phyloP scores from a whole-genome alignment of 495 filamentous ascomycete species.

The Neurospora sp. region DNA sequence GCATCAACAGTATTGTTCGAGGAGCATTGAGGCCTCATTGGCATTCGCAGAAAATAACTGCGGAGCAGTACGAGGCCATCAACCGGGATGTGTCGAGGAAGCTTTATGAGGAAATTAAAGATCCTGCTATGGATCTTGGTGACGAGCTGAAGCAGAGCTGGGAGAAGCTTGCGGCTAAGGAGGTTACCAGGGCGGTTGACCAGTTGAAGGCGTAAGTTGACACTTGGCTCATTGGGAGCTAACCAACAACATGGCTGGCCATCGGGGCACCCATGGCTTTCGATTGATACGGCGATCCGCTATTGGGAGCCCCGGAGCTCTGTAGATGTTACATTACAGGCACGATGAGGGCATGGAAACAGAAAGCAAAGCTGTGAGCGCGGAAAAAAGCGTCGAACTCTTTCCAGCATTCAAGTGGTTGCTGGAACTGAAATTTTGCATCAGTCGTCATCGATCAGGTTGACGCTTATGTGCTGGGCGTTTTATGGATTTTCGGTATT shows the following conservation, averaged over 20 bases:
- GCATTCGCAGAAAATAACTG: conserved; percentile 57
- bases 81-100: conserved; percentile 74
- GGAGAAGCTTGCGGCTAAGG: conserved; percentile 59
- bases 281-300: not conserved
- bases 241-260: not conserved
- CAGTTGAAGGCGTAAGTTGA: conserved; percentile 30
- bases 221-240: not conserved
- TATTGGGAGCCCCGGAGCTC: not conserved
- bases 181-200: conserved; percentile 60
- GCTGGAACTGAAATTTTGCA: not conserved
- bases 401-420: not conserved
- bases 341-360: not conserved
- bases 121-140: conserved; percentile 38
- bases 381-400: not conserved
- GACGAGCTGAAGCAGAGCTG: conserved; percentile 49
- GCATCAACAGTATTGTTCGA: conserved; percentile 72
- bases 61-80: conserved; percentile 79
- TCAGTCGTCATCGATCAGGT: not conserved
- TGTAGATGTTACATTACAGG: not conserved
- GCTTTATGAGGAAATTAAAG: conserved; percentile 72
- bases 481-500: not conserved
- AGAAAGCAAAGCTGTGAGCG: not conserved
- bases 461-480: not conserved
- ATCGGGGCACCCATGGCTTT: not conserved
- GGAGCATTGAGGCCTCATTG: conserved; percentile 66